Base-by-base conservation (phyloP, 148 eudicot genomes). In the Camellia japonica region DNA sequence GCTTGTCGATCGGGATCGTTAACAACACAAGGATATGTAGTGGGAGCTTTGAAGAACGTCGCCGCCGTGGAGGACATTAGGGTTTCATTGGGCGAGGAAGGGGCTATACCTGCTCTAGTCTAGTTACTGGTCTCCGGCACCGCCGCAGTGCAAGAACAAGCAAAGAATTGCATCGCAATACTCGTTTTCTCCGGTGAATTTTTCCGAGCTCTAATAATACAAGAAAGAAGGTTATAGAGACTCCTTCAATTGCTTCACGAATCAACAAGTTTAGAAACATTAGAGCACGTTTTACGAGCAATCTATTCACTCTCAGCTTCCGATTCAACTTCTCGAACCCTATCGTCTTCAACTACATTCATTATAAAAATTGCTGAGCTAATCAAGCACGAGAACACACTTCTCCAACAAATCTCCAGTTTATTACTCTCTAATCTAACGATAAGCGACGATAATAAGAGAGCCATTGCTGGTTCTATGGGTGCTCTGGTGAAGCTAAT, bases 231-330 rank as follows among this genome's bases (percentile, higher is more conserved):
- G 6, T 79, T 91, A 68, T 86, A 78, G 52, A 82, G 80, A 12
- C 76, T 91, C 19, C 76, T 91, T 1, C 85, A 87, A 19, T 74
- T 87, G 71, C 80, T 91, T 38, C 83, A 81, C 19, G 91, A 88
- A 6, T 88, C 88, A 2, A 8, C 90, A 0, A 78, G 82, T 78
- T 73, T 83, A 4, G 88, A 78, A 13, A 83, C 89, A 12, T 55
- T 83, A 10, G 95, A 90, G 75, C 90, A 91, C 65, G 91, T 83
- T 30, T 65, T 91, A 46, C 82, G 90, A 30, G 91, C 91, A n/a
- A 87, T 91, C 76, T 83, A 82, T 16, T 85, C 90, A 1, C 82
- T 91, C 5, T 88, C 89, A 0, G 65, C 47, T 1, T 78, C 84
- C 2, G 90, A 90, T 63, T 49, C 83, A 2, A 75, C 78, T 10